A percentile compares a stretch with the other conserved stretches of the same genome.
Conservation (phyloP, 805 yeast species). For the Starmerella vitae region DNA sequence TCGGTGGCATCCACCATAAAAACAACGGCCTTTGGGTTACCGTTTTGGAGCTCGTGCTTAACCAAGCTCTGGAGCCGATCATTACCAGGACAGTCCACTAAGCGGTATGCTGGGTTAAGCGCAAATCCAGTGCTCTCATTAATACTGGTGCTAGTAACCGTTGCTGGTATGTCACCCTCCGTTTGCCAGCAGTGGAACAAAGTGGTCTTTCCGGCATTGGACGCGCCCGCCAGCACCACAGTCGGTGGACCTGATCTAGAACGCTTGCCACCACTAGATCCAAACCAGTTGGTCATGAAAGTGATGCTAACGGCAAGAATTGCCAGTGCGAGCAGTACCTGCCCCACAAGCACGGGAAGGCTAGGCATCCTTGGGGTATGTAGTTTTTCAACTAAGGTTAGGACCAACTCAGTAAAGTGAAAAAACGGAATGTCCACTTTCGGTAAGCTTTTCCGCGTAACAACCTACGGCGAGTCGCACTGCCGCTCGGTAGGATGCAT, state of each 20-base stretch:
- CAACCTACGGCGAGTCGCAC: constrained; percentile 97
- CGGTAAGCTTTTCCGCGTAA: constrained; percentile 55
- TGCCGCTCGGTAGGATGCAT: constrained; percentile 96
- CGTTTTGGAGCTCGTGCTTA: constrained; percentile 35
- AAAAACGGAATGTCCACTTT: constrained; percentile 52
- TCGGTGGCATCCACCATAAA: constrained; percentile 67
- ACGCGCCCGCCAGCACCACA: constrained; percentile 50
- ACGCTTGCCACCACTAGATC: not conserved
- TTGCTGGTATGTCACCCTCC: constrained; percentile 1
- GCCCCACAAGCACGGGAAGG: not conserved
- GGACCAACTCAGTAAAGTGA: no score
- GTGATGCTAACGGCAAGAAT: not conserved
- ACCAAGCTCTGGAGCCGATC: constrained; percentile 51
- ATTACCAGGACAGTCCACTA: constrained; percentile 86
- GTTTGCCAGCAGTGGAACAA: constrained; percentile 31
- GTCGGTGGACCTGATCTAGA: constrained; percentile 34
- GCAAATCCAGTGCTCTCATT: constrained; percentile 7
- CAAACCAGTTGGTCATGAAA: not conserved
- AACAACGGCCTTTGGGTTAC: constrained; percentile 43
- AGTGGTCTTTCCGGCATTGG: constrained; percentile 53
- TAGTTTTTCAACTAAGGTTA: not conserved
- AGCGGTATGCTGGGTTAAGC: constrained; percentile 14
- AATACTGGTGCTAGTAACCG: constrained; percentile 16
- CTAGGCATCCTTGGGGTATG: not conserved
- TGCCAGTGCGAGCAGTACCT: not conserved